Percentiles rank a stretch among this genome's conserved stretches.
These are phyloP conservation scores for Psidium friedrichsthalianum DNA, from an alignment of 345 rosid genomes.

Conservation along the genomic window DNA sequence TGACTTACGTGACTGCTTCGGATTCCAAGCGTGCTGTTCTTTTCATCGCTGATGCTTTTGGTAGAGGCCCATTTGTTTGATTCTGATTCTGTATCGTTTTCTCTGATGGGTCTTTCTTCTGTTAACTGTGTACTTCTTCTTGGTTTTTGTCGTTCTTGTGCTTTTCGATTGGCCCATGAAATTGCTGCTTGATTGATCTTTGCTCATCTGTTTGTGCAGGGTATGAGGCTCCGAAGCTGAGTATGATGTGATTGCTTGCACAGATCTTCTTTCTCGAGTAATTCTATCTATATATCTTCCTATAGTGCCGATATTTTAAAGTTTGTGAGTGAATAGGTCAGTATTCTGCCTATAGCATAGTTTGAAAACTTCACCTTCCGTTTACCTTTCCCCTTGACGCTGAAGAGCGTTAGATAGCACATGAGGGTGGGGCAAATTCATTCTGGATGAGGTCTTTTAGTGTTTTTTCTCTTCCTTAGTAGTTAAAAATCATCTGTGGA, in stretches of 20 bases:
- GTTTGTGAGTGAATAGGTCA: background rate
- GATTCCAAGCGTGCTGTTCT: constrained; percentile 48
- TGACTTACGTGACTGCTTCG: constrained; percentile 48
- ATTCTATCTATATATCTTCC: background rate
- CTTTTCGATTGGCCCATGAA: background rate
- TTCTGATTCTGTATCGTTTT: background rate
- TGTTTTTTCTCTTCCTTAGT: too few species aligned
- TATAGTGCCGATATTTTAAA: background rate
- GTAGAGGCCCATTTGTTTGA: constrained; percentile 1
- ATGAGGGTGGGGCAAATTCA: background rate
- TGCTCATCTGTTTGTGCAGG: constrained; percentile 12
- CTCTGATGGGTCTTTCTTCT: background rate
- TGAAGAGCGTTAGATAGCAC: background rate
- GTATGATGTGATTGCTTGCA: background rate
- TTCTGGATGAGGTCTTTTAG: background rate
- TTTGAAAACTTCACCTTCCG: background rate
- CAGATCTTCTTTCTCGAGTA: background rate
- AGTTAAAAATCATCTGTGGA: background rate
- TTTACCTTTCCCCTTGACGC: background rate
- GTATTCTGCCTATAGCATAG: background rate
- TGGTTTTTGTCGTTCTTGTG: background rate
- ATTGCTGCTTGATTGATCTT: background rate
- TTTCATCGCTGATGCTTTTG: constrained; percentile 53
- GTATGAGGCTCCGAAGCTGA: constrained; percentile 35
- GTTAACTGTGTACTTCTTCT: background rate